Conservation (phyloP, 257 asterid genomes). For the Solanum arcanum region DNA sequence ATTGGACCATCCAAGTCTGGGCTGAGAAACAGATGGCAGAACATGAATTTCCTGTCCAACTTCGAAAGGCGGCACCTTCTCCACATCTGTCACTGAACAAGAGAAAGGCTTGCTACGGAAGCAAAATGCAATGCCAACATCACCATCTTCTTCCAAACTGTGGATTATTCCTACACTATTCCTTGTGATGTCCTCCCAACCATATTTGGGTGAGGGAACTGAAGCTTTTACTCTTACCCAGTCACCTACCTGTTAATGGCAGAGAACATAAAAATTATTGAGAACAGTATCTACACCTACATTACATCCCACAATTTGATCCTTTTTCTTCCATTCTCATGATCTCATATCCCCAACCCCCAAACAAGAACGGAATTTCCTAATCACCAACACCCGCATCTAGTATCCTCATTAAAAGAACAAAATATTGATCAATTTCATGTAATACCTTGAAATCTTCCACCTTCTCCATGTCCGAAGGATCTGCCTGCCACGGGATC, state of each 20-base stretch:
- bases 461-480: constrained; percentile 97
- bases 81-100: constrained; percentile 92
- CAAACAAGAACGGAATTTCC: background rate
- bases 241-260: constrained; percentile 62
- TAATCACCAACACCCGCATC: background rate
- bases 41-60: constrained; percentile 80
- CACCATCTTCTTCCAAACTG: constrained; percentile 97
- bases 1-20: constrained; percentile 97
- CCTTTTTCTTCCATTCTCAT: background rate
- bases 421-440: background rate
- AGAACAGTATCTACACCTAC: background rate
- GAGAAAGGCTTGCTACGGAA: constrained; percentile 82
- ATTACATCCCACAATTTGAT: background rate
- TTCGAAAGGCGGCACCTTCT: constrained; percentile 83
- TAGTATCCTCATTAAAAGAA: background rate
- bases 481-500: constrained; percentile 98
- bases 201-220: constrained; percentile 92
- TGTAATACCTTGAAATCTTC: constrained; percentile 80
- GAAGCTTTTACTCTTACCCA: constrained; percentile 94
- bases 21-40: constrained; percentile 69
- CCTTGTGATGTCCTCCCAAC: constrained; percentile 94
- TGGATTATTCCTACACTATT: constrained; percentile 81
- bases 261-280: background rate
- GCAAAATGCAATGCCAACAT: constrained; percentile 95
- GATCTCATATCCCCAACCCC: background rate